These are phyloP conservation scores for Shiraia sp. DNA, from an alignment of 2,329 filamentous ascomycete species.

Conservation along the genomic window DNA sequence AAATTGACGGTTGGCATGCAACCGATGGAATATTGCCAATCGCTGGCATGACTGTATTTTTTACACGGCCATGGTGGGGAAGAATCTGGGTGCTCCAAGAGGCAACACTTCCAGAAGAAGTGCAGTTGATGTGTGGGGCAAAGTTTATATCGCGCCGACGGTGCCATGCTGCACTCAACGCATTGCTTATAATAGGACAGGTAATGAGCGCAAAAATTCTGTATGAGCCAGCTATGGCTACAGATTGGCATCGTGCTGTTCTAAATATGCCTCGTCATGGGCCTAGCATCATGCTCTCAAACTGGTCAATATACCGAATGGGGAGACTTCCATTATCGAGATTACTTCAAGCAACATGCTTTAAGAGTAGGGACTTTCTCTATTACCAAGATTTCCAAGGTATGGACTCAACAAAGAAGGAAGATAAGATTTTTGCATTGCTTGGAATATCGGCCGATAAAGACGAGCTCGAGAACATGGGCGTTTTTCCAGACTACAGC, in stretches of 20 bases:
- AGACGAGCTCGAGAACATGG: conserved; percentile 2
- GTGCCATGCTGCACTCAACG: conserved; percentile 7
- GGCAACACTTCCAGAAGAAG: conserved; percentile 10
- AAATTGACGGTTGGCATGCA: conserved; percentile 5
- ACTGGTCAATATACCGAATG: conserved; percentile 5
- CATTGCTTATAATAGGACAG: conserved; percentile 6
- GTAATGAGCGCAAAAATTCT: neutral
- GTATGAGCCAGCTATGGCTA: neutral
- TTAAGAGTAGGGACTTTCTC: conserved; percentile 7
- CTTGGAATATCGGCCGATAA: conserved; percentile 16
- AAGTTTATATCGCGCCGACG: conserved; percentile 6
- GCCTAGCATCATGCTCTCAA: conserved; percentile 10
- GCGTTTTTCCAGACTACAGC: conserved; percentile 12
- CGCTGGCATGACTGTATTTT: conserved; percentile 4
- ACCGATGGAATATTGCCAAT: conserved; percentile 6
- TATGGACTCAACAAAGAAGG: conserved; percentile 14
- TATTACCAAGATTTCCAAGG: conserved; percentile 5
- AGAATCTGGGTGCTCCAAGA: conserved; percentile 23
- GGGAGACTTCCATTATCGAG: conserved; percentile 8
- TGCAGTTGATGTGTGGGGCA: conserved; percentile 12
- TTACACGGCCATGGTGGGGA: conserved; percentile 15
- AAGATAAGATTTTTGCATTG: conserved; percentile 20
- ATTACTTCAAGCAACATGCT: conserved; percentile 15
- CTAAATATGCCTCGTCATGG: conserved; percentile 2
- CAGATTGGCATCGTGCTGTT: conserved; percentile 3